Evolutionary conservation across 257 asterid genomes (phyloP).

Genomic region (Petrea volubilis): DNA sequence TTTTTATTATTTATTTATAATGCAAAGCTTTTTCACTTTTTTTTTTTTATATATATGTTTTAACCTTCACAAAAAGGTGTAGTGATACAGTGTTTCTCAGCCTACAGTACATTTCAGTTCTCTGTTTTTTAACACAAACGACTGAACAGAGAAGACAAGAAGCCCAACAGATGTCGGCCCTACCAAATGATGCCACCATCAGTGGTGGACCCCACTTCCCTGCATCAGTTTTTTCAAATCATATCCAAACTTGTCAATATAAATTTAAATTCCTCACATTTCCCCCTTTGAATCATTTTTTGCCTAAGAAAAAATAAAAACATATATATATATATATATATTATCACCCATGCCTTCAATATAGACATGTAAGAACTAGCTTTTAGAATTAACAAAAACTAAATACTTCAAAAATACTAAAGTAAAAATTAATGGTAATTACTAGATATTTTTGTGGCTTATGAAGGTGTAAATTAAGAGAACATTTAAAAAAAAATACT

Average conservation of each 20-base stretch:
- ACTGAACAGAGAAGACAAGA: constrained; percentile 25
- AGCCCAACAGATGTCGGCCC: constrained; percentile 33
- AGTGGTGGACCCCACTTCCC: constrained; percentile 37
- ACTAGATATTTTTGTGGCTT: not conserved
- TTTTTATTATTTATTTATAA: no score
- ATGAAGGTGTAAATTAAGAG: not conserved
- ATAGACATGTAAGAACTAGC: no score
- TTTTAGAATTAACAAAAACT: no score
- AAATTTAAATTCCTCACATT: no score
- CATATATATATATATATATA: no score
- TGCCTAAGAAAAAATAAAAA: no score
- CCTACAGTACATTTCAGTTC: constrained; percentile 33
- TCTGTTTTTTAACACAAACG: not conserved
- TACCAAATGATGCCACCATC: constrained; percentile 34
- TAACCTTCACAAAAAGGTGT: constrained; percentile 15
- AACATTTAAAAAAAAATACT: no score
- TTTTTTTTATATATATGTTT: not conserved
- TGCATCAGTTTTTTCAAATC: constrained; percentile 31
- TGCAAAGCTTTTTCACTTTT: no score
- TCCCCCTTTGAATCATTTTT: not conserved
- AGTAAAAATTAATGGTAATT: not conserved
- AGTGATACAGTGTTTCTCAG: constrained; percentile 23
- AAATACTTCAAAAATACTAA: no score
- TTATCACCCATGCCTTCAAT: not conserved
- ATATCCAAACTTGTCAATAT: not conserved